These are phyloP conservation scores for Jasminum sambac DNA, from an alignment of 257 asterid species.

Conservation along the genomic window DNA sequence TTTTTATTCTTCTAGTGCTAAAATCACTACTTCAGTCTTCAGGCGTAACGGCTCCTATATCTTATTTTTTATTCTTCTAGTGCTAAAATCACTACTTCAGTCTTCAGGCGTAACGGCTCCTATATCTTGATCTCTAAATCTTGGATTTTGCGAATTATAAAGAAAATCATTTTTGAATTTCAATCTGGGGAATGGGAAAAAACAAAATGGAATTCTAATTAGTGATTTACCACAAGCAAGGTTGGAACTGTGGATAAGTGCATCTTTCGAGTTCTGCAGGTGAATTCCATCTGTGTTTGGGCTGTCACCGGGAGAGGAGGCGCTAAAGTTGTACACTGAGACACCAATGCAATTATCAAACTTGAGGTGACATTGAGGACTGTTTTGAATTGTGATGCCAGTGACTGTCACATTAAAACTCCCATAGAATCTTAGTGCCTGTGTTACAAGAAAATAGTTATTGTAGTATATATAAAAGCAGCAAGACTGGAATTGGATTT, in stretches of 20 bases:
- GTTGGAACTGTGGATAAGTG: conserved; percentile 59
- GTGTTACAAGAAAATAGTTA: conserved; percentile 21
- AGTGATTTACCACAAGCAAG: conserved; percentile 70
- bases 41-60: too few species aligned
- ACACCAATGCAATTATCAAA: conserved; percentile 81
- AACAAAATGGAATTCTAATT: background rate
- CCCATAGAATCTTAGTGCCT: conserved; percentile 89
- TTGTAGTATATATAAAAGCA: background rate
- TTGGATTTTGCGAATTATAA: background rate
- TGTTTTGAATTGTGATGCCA: conserved; percentile 70
- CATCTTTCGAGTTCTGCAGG: conserved; percentile 82
- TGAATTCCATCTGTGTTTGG: conserved; percentile 97
- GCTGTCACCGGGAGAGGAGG: conserved; percentile 80
- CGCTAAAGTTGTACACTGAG: conserved; percentile 61
- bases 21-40: background rate
- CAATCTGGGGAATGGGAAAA: background rate
- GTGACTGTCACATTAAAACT: conserved; percentile 81
- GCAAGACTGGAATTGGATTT: background rate
- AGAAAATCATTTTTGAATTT: background rate
- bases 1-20: background rate
- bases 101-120: background rate
- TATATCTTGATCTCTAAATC: background rate
- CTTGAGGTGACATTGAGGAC: conserved; percentile 87
- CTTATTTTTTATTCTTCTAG: background rate
- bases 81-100: background rate